Percentiles rank a stretch among this genome's conserved stretches.
Evolutionary conservation across 352 stramenopile genomes (phyloP).

Genomic region (Aphanomyces euteiches): DNA sequence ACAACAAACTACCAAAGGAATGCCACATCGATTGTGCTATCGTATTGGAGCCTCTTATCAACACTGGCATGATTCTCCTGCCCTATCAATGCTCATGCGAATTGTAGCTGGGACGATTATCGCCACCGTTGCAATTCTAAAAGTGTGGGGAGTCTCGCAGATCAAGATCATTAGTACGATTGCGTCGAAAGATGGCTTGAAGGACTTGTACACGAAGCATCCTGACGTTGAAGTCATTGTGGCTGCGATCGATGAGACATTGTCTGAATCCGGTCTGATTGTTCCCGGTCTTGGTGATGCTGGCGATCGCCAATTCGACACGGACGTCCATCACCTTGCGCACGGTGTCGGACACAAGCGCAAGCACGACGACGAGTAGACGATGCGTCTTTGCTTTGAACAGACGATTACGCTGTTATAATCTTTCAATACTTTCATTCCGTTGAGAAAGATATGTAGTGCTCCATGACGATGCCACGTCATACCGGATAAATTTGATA

Average conservation of each 20-base stretch:
- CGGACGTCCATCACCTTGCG: constrained; percentile 41
- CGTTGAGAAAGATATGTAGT: no score
- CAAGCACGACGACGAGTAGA: constrained; percentile 35
- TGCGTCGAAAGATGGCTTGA: constrained; percentile 87
- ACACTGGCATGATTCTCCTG: constrained; percentile 57
- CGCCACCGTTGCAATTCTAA: constrained; percentile 94
- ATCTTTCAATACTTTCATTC: no score
- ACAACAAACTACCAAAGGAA: constrained; percentile 96
- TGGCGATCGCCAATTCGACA: constrained; percentile 81
- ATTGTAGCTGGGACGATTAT: constrained; percentile 88
- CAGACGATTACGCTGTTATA: no score
- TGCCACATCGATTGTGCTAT: constrained; percentile 91
- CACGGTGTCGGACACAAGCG: constrained; percentile 48
- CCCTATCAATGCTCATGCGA: background rate
- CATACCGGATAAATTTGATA: no score
- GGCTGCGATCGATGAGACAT: constrained; percentile 64
- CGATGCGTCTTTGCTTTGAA: background rate
- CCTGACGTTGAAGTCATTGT: constrained; percentile 76
- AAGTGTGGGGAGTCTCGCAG: constrained; percentile 91
- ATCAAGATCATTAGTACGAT: constrained; percentile 94
- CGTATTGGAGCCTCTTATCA: constrained; percentile 96
- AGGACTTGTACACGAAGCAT: constrained; percentile 74
- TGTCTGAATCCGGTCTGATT: constrained; percentile 58
- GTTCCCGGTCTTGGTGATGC: constrained; percentile 77
- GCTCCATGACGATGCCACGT: no score